Percentiles rank a stretch among this genome's conserved stretches.
Conservation (phyloP, 768 basidiomycete genomes). For the Pleurotus ostreatus region DNA sequence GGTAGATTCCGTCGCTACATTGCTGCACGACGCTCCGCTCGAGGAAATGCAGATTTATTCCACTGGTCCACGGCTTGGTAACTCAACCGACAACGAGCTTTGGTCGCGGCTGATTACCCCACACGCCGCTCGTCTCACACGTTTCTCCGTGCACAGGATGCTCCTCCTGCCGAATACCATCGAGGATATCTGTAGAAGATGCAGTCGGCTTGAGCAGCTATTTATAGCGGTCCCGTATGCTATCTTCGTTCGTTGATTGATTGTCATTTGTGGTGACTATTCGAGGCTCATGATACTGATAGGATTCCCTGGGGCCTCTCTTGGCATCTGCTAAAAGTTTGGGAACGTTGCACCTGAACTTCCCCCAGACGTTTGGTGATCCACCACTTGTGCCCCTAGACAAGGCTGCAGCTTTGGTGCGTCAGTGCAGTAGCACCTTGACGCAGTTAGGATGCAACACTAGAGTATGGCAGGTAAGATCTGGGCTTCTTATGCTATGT, state of each 20-base stretch:
- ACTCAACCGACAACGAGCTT: conserved; percentile 40
- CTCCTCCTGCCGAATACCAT: conserved; percentile 47
- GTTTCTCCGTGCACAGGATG: conserved; percentile 66
- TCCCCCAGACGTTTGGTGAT: conserved; percentile 29
- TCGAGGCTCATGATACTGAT: neutral
- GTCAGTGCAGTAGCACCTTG: conserved; percentile 47
- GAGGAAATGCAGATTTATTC: conserved; percentile 63
- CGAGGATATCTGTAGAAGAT: conserved; percentile 49
- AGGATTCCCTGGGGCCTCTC: conserved; percentile 37
- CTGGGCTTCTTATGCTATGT: neutral
- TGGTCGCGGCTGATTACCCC: conserved; percentile 43
- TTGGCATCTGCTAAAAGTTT: conserved; percentile 45
- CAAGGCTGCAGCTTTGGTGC: conserved; percentile 42
- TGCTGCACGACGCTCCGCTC: conserved; percentile 49
- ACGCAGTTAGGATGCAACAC: conserved; percentile 66
- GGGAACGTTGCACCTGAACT: conserved; percentile 59
- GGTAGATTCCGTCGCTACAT: conserved; percentile 34
- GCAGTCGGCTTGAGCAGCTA: conserved; percentile 53
- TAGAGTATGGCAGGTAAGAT: conserved; percentile 63
- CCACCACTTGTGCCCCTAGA: conserved; percentile 25
- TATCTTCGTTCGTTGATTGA: conserved; percentile 33
- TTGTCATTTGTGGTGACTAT: too few species aligned
- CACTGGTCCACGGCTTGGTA: conserved; percentile 34
- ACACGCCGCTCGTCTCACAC: conserved; percentile 49
- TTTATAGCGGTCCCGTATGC: conserved; percentile 53